Conservation (phyloP, 176 grass and related monocot genomes). For the Cenchrus fungigraminus region DNA sequence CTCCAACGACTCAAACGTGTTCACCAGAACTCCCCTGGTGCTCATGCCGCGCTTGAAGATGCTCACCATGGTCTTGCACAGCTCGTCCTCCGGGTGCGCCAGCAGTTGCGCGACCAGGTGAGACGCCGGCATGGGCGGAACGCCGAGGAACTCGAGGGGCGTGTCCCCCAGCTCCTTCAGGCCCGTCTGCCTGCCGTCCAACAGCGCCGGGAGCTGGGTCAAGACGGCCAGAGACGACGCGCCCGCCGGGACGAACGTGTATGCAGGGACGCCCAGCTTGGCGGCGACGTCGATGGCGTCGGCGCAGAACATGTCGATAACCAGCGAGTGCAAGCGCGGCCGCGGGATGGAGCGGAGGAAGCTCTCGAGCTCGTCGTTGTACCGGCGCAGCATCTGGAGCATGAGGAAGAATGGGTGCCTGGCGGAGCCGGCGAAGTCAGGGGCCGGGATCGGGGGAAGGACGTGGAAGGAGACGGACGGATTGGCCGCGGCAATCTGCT, state of each 20-base stretch:
- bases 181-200: background rate
- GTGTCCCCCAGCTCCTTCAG: slow-evolving; percentile 28
- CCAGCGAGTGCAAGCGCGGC: slow-evolving; percentile 34
- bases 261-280: slow-evolving; percentile 8
- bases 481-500: slow-evolving; percentile 38
- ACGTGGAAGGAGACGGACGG: slow-evolving; percentile 49
- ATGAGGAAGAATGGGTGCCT: slow-evolving; percentile 19
- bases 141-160: slow-evolving; percentile 23
- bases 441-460: background rate
- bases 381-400: background rate
- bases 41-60: background rate
- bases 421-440: no score
- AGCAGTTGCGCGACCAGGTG: slow-evolving; percentile 23
- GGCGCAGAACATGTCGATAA: slow-evolving; percentile 70
- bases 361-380: slow-evolving; percentile 20
- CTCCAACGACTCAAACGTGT: slow-evolving; percentile 35
- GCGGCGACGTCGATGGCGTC: slow-evolving; percentile 19
- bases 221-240: background rate
- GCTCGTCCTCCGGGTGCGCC: slow-evolving; percentile 32
- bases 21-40: background rate
- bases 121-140: slow-evolving; percentile 23
- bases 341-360: slow-evolving; percentile 22
- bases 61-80: slow-evolving; percentile 18
- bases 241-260: background rate
- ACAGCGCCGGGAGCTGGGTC: background rate